These are phyloP conservation scores for Ceriops tagal DNA, from an alignment of 345 rosid species.

Conservation along the genomic window DNA sequence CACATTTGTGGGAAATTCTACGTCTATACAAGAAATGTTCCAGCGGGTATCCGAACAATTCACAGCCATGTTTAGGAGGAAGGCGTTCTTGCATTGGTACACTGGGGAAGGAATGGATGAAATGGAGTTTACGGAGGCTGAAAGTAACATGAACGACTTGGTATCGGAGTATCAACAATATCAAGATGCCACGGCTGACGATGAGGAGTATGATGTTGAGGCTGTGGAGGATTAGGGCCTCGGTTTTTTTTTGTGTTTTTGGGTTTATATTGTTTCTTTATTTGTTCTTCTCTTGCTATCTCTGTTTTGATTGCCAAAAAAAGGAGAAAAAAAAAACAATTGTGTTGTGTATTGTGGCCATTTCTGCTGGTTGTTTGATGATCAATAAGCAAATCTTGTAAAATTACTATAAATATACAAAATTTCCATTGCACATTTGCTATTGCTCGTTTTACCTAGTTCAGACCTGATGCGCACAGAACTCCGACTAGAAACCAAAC, in stretches of 20 bases:
- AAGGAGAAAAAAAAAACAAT: background rate
- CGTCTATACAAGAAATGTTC: slow-evolving; percentile 65
- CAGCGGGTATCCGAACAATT: slow-evolving; percentile 57
- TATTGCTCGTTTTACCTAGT: too few species aligned
- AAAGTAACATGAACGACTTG: slow-evolving; percentile 87
- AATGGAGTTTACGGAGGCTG: slow-evolving; percentile 94
- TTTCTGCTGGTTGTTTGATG: background rate
- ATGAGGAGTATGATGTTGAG: slow-evolving; percentile 62
- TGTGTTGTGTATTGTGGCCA: background rate
- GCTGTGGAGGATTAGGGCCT: slow-evolving; percentile 30
- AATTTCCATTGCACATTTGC: too few species aligned
- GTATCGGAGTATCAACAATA: slow-evolving; percentile 89
- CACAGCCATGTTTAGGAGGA: slow-evolving; percentile 57
- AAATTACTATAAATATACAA: too few species aligned
- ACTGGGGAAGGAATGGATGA: slow-evolving; percentile 97
- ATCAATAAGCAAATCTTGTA: background rate
- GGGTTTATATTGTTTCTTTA: background rate
- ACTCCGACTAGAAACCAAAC: too few species aligned
- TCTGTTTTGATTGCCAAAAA: background rate
- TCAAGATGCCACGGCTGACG: slow-evolving; percentile 69
- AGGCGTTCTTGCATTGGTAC: slow-evolving; percentile 76
- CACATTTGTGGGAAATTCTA: slow-evolving; percentile 74
- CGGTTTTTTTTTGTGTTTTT: background rate
- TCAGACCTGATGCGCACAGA: too few species aligned
- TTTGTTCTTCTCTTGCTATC: background rate